Evolutionary conservation across 2,329 filamentous ascomycete genomes (phyloP).

Genomic region (Colletotrichum caudatum): DNA sequence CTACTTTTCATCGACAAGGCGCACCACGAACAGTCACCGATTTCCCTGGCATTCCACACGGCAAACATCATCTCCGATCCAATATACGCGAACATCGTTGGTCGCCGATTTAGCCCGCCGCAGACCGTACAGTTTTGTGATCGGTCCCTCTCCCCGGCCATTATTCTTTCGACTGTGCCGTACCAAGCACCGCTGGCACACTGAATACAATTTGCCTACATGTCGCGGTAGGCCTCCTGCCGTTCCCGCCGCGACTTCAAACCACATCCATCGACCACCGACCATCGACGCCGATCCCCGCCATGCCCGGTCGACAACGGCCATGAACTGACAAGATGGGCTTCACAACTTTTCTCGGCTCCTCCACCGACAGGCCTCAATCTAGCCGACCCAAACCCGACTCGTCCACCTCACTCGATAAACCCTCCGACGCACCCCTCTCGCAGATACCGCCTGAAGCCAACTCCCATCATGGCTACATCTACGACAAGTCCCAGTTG

Average conservation of each 20-base stretch:
- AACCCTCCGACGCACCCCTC: background rate
- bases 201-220: background rate
- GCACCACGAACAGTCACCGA: background rate
- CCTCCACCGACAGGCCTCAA: constrained; percentile 36
- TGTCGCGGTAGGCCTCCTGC: constrained; percentile 10
- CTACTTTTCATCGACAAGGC: background rate
- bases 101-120: background rate
- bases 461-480: constrained; percentile 57
- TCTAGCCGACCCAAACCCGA: constrained; percentile 22
- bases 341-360: constrained; percentile 42
- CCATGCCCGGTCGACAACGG: constrained; percentile 24
- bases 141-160: background rate
- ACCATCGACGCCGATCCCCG: constrained; percentile 11
- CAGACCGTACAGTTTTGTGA: background rate
- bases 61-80: background rate
- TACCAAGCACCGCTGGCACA: background rate
- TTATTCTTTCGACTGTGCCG: background rate
- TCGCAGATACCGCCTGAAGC: constrained; percentile 19
- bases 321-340: constrained; percentile 42
- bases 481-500: constrained; percentile 68
- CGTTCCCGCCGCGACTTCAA: constrained; percentile 4
- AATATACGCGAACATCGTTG: background rate
- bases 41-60: constrained; percentile 1
- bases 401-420: constrained; percentile 19
- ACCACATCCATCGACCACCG: background rate